Evolutionary conservation across 805 yeast genomes (phyloP).

Genomic region (Cyberlindnera saturnus): DNA sequence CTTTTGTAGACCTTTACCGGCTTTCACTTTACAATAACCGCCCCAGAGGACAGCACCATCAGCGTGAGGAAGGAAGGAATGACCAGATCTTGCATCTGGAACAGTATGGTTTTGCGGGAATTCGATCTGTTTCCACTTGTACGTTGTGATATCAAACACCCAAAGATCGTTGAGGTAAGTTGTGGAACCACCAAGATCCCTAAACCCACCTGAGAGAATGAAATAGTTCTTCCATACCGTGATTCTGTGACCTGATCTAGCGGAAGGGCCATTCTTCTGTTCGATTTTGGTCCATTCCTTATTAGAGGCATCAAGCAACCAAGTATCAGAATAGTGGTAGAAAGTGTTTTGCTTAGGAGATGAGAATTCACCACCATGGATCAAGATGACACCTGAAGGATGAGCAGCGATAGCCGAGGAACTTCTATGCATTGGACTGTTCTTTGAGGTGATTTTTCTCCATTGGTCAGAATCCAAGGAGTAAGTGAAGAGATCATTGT

Average conservation of each 20-base stretch:
- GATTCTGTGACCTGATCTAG: conserved; percentile 90
- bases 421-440: conserved; percentile 87
- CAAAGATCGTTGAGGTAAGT: conserved; percentile 82
- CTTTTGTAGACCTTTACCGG: conserved; percentile 79
- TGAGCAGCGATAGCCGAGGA: conserved; percentile 93
- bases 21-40: conserved; percentile 91
- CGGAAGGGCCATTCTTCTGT: conserved; percentile 64
- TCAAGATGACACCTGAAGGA: conserved; percentile 76
- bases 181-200: conserved; percentile 81
- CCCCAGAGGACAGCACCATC: conserved; percentile 89
- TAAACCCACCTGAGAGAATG: conserved; percentile 84
- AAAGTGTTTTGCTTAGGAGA: conserved; percentile 94
- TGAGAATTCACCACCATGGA: conserved; percentile 97
- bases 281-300: conserved; percentile 92
- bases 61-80: conserved; percentile 69
- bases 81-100: conserved; percentile 94
- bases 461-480: conserved; percentile 73
- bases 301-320: conserved; percentile 80
- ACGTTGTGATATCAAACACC: conserved; percentile 85
- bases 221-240: conserved; percentile 88
- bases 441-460: conserved; percentile 74
- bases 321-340: conserved; percentile 93
- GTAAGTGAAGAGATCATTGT: conserved; percentile 74
- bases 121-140: conserved; percentile 87
- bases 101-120: conserved; percentile 73